A percentile compares a stretch with the other conserved stretches of the same genome.
Evolutionary conservation across 208 protist species (phyloP).

Genomic region (Kentomonas sorsogonicus): DNA sequence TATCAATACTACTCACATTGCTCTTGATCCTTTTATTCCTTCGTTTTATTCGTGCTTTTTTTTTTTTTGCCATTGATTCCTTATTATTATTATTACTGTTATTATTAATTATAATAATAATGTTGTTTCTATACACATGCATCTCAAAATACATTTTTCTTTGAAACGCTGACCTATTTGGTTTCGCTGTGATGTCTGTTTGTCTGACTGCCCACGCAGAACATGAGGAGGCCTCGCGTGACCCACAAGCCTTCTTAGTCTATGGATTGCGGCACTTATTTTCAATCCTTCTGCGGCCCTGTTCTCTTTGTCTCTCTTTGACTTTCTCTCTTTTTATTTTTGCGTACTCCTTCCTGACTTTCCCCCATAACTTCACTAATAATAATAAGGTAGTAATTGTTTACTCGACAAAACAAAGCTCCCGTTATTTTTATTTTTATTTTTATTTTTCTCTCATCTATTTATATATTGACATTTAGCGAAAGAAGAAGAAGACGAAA

Average conservation of each 20-base stretch:
- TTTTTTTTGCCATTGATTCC: slow-evolving; percentile 3
- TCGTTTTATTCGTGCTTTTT: slow-evolving; percentile 17
- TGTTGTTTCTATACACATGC: too few species aligned
- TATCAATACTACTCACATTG: slow-evolving; percentile 1
- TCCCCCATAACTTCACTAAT: too few species aligned
- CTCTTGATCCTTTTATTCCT: neutral
- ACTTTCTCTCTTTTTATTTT: slow-evolving; percentile 6
- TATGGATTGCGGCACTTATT: too few species aligned
- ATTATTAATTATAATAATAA: slow-evolving; percentile 10
- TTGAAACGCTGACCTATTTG: too few species aligned
- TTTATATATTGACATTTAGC: slow-evolving; percentile 2
- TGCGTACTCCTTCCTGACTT: too few species aligned
- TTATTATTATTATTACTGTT: slow-evolving; percentile 9
- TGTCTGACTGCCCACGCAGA: too few species aligned
- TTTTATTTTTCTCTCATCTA: slow-evolving; percentile 15
- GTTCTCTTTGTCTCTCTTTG: slow-evolving; percentile 12
- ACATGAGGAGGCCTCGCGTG: too few species aligned
- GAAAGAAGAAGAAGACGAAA: slow-evolving; percentile 1
- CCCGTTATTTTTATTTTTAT: slow-evolving; percentile 8
- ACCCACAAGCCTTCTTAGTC: too few species aligned
- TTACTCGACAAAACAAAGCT: neutral
- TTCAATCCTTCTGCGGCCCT: neutral
- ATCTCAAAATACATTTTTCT: too few species aligned
- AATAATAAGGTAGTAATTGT: too few species aligned
- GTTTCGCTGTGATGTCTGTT: too few species aligned